Percentiles rank a stretch among this genome's conserved stretches.
phyloP scores from a whole-genome alignment of 202 grass and related monocot genomes.

The Zoysia matrella region DNA sequence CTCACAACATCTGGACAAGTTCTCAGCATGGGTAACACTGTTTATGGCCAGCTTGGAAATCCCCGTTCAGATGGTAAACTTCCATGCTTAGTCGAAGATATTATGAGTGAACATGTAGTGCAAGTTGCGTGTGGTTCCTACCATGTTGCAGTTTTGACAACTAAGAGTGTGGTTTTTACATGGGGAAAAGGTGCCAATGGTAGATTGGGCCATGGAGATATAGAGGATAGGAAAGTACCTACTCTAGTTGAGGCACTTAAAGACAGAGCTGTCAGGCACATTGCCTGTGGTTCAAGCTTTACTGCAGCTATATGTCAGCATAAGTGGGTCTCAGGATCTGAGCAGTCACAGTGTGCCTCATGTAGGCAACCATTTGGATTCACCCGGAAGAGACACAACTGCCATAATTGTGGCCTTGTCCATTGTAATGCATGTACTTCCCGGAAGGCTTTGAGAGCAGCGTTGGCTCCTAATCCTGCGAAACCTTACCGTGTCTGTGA shows the following conservation, averaged over 20 bases:
- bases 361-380: constrained; percentile 84
- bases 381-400: constrained; percentile 82
- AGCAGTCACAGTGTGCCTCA: constrained; percentile 70
- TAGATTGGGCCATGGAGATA: constrained; percentile 90
- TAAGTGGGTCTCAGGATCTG: constrained; percentile 55
- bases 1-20: constrained; percentile 79
- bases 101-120: constrained; percentile 71
- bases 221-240: constrained; percentile 88
- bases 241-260: constrained; percentile 69
- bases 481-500: constrained; percentile 85
- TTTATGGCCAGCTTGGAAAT: constrained; percentile 92
- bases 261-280: constrained; percentile 70
- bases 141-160: constrained; percentile 89
- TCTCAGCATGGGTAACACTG: constrained; percentile 80
- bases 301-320: constrained; percentile 49
- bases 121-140: constrained; percentile 96
- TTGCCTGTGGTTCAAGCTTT: constrained; percentile 80
- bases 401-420: constrained; percentile 83
- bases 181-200: constrained; percentile 98
- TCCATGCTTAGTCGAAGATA: constrained; percentile 85
- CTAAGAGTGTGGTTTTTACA: constrained; percentile 82
- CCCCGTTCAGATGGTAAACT: constrained; percentile 82
- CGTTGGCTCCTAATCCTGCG: constrained; percentile 67
- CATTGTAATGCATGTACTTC: constrained; percentile 78
- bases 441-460: constrained; percentile 63